Evolutionary conservation across 768 basidiomycete genomes (phyloP).

Genomic region (Dacryopinax spathularia): DNA sequence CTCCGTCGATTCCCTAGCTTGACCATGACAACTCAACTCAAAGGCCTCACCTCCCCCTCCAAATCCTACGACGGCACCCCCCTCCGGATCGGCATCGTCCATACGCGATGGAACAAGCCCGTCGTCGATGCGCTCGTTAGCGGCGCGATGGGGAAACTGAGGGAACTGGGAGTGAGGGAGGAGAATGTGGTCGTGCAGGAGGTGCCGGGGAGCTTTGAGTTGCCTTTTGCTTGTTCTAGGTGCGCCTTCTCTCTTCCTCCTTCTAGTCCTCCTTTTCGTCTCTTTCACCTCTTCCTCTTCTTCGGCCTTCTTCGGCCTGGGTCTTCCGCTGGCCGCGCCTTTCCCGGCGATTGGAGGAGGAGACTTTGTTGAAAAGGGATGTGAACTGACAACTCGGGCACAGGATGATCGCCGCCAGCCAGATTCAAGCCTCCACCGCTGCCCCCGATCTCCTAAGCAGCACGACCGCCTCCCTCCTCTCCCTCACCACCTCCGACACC

Average conservation of each 20-base stretch:
- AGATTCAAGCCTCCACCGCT: slow-evolving; percentile 60
- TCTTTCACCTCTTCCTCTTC: no score
- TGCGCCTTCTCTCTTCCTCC: slow-evolving; percentile 28
- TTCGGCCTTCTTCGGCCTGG: no score
- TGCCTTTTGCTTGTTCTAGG: slow-evolving; percentile 75
- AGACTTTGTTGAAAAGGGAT: no score
- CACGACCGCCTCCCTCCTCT: slow-evolving; percentile 31
- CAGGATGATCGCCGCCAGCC: slow-evolving; percentile 81
- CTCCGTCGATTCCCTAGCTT: no score
- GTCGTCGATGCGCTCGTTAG: slow-evolving; percentile 75
- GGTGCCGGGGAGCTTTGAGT: slow-evolving; percentile 90
- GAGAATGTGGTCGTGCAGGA: slow-evolving; percentile 80
- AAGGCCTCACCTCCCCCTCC: slow-evolving; percentile 53
- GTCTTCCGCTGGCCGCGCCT: no score
- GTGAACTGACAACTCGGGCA: slow-evolving; percentile 3
- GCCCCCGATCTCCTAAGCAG: slow-evolving; percentile 62
- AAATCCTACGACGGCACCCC: slow-evolving; percentile 60
- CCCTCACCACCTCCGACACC: slow-evolving; percentile 38
- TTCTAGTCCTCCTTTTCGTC: slow-evolving; percentile 3
- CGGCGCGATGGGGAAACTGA: slow-evolving; percentile 67
- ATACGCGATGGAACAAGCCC: slow-evolving; percentile 86
- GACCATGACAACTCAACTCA: no score
- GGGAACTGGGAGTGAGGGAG: slow-evolving; percentile 73
- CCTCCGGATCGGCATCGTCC: slow-evolving; percentile 81
- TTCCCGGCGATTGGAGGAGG: no score